Percentiles rank a stretch among this genome's conserved stretches.
Evolutionary conservation across 2,329 filamentous ascomycete genomes (phyloP).

Genomic region (Colletotrichum eleusines): DNA sequence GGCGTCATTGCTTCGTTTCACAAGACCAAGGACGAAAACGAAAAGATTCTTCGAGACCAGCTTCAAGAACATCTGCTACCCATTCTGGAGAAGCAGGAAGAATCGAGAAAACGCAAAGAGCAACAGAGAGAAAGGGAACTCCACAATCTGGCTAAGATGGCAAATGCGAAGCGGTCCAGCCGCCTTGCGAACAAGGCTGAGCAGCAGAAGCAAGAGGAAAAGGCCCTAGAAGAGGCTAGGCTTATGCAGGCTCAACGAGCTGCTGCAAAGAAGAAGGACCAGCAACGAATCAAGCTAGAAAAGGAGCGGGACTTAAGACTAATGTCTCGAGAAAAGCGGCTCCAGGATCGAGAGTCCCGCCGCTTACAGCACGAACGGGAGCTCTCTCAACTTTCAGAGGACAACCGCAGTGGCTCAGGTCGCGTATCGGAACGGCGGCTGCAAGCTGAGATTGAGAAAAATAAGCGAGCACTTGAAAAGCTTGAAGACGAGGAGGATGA

Average conservation of each 20-base stretch:
- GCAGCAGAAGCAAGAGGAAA: constrained; percentile 79
- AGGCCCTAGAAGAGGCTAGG: constrained; percentile 75
- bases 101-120: constrained; percentile 79
- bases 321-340: constrained; percentile 85
- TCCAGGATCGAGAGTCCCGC: constrained; percentile 87
- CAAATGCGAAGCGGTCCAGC: constrained; percentile 94
- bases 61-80: constrained; percentile 85
- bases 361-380: constrained; percentile 89
- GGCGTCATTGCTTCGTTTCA: constrained; percentile 77
- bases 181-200: constrained; percentile 87
- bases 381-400: constrained; percentile 81
- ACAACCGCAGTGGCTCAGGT: constrained; percentile 72
- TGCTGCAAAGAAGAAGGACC: constrained; percentile 75
- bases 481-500: constrained; percentile 77
- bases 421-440: constrained; percentile 83
- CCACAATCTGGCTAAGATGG: constrained; percentile 84
- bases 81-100: constrained; percentile 82
- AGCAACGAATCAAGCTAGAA: constrained; percentile 69
- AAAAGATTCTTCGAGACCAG: constrained; percentile 79
- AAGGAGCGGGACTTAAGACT: constrained; percentile 83
- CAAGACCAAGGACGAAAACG: constrained; percentile 85
- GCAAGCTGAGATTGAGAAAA: constrained; percentile 85
- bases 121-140: constrained; percentile 80
- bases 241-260: constrained; percentile 74
- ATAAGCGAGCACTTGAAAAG: constrained; percentile 79